Evolutionary conservation across 2,329 filamentous ascomycete species (phyloP), one percentile per base, ranked within the genome.

Genomic region (Penicillium sp.): DNA sequence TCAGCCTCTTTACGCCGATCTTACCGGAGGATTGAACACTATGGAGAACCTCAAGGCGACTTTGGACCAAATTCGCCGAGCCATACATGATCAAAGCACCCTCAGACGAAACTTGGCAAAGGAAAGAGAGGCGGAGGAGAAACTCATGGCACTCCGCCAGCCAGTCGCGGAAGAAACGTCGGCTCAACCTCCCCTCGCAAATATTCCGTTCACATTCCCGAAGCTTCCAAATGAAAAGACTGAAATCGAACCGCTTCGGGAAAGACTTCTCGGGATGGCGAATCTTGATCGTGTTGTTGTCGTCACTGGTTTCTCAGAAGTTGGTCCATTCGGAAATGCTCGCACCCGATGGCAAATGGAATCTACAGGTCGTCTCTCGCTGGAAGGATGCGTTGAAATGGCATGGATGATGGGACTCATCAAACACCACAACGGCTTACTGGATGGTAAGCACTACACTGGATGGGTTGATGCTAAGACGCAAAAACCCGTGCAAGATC

Each of bases 391-490:
- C 64, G 85, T 98, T 50, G 93, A 98, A 73, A 98, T 98, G 93
- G 90, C 93, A 27, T 98, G 93, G 93, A 88, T 98, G 71, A 98
- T 97, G 91, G 93, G 93, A 65, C 83, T 97, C 50, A 97, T 98
- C 76, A 96, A 91, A 79, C 95, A 98, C 71, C 88, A 95, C 77
- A 97, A 97, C 61, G 93, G 93, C n/a, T 84, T 85, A 29, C 82
- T 97, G 97, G 28, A 42, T 4, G 40, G 40, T 3, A 42, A 32
- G 7, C 24, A 34, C 5, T 43, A 35, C 29, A 32, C 7, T 8
- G 41, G 41, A 4, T 43, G 41, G 41, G 18, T 27, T 3, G 41
- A 97, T 68, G 91, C 97, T 76, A 94, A 26, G 29, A 35, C 29
- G 7, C 7, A 12, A 4, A 12, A 43, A 8, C 13, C 41, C 13